Evolutionary conservation across 805 yeast species (phyloP).

Genomic region (Pichia gijzeniarum): DNA sequence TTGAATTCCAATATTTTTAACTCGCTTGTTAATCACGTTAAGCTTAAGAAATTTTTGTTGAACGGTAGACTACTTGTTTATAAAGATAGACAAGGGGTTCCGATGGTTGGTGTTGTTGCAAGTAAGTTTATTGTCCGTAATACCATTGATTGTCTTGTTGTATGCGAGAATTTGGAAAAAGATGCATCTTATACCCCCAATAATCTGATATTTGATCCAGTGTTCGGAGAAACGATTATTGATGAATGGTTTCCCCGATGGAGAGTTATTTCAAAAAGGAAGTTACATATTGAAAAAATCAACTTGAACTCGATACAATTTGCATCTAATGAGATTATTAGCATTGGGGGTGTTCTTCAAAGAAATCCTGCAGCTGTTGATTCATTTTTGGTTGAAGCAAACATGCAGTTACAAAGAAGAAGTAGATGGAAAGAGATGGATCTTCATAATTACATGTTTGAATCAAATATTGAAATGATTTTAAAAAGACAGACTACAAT

Average conservation of each 20-base stretch:
- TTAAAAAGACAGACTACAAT: slow-evolving; percentile 32
- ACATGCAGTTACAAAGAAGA: slow-evolving; percentile 20
- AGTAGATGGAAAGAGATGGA: slow-evolving; percentile 38
- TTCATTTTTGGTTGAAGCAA: not conserved
- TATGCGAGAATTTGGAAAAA: slow-evolving; percentile 19
- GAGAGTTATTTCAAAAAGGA: slow-evolving; percentile 8
- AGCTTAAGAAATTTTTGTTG: slow-evolving; percentile 41
- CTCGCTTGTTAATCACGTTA: slow-evolving; percentile 42
- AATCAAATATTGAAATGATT: slow-evolving; percentile 32
- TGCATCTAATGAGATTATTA: slow-evolving; percentile 34
- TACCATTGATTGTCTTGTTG: slow-evolving; percentile 27
- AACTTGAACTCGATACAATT: slow-evolving; percentile 38
- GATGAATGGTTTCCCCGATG: slow-evolving; percentile 32
- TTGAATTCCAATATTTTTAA: slow-evolving; percentile 42
- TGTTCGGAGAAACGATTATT: slow-evolving; percentile 29
- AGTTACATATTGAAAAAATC: slow-evolving; percentile 29
- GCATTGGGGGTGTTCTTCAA: slow-evolving; percentile 8
- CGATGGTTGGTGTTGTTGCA: slow-evolving; percentile 5
- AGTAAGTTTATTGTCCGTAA: slow-evolving; percentile 3
- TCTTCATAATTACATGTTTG: slow-evolving; percentile 32
- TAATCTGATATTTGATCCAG: slow-evolving; percentile 22
- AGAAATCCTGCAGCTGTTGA: slow-evolving; percentile 1
- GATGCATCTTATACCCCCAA: not conserved
- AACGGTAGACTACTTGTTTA: slow-evolving; percentile 55
- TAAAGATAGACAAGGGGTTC: slow-evolving; percentile 37